Conservation (phyloP, 1,139 yeast genomes). For the Petasospora rhodanensis region DNA sequence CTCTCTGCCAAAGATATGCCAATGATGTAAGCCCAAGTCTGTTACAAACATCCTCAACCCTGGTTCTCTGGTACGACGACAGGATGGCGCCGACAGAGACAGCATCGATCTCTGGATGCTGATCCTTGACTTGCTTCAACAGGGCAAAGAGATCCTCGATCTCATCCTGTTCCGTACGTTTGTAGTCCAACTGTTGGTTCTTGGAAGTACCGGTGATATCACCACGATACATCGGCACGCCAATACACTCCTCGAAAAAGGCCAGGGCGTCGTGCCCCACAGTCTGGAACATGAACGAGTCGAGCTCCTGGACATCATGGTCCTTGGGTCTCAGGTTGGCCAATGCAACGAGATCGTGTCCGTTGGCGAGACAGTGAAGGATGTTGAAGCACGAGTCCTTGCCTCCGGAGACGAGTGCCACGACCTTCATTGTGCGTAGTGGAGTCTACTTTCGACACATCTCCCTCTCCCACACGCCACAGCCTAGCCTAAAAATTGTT, state of each 20-base stretch:
- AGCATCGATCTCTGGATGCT: constrained; percentile 71
- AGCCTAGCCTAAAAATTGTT: no score
- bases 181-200: constrained; percentile 67
- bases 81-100: constrained; percentile 95
- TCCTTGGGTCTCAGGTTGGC: constrained; percentile 74
- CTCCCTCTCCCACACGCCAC: no score
- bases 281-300: constrained; percentile 96
- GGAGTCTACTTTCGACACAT: no score
- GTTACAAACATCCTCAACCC: constrained; percentile 88
- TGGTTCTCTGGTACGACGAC: constrained; percentile 86
- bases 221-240: constrained; percentile 75
- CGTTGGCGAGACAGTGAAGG: constrained; percentile 73
- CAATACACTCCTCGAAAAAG: constrained; percentile 63
- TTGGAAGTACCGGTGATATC: constrained; percentile 59
- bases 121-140: constrained; percentile 39
- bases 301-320: constrained; percentile 56
- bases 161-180: constrained; percentile 65
- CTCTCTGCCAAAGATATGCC: constrained; percentile 85
- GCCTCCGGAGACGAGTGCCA: constrained; percentile 92
- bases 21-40: constrained; percentile 64
- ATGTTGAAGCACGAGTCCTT: constrained; percentile 92
- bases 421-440: constrained; percentile 97
- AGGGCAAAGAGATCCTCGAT: constrained; percentile 71
- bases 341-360: constrained; percentile 79
- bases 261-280: constrained; percentile 87